Conservation (phyloP, 75 land plant species). For the Cunninghamia lanceolata region DNA sequence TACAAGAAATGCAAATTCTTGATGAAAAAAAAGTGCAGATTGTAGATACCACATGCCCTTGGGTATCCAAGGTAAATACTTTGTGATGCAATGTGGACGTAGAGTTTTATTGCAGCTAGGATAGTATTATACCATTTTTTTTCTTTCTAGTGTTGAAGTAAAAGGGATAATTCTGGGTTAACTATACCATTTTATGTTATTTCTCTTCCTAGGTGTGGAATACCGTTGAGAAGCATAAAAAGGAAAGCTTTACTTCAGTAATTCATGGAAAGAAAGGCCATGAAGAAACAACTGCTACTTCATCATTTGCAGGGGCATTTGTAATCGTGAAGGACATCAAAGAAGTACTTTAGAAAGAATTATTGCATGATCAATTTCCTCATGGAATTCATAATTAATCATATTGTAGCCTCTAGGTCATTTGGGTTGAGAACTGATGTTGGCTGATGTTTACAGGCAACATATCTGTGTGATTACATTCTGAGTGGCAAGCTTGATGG, state of each 20-base stretch:
- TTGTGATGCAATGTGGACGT: background rate
- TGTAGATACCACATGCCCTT: constrained; percentile 95
- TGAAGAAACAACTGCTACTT: constrained; percentile 94
- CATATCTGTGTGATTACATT: constrained; percentile 88
- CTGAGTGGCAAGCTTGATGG: constrained; percentile 89
- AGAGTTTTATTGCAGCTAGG: background rate
- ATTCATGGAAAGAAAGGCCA: constrained; percentile 95
- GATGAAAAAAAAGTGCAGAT: constrained; percentile 84
- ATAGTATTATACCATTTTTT: background rate
- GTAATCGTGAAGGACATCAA: constrained; percentile 81
- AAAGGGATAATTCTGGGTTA: background rate
- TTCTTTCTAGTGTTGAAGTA: background rate
- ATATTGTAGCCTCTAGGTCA: background rate
- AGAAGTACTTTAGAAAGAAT: constrained; percentile 47
- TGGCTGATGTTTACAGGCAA: constrained; percentile 52
- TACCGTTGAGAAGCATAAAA: constrained; percentile 92
- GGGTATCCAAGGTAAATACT: constrained; percentile 81
- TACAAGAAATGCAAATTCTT: constrained; percentile 81
- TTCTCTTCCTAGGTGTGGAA: constrained; percentile 76
- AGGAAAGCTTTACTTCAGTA: constrained; percentile 85
- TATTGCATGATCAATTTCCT: background rate
- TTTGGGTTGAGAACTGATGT: background rate
- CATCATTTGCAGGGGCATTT: constrained; percentile 88
- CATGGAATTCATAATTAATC: background rate
- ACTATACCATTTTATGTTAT: background rate